phyloP scores from a whole-genome alignment of 495 filamentous ascomycete species.

The Aspergillus leporis region DNA sequence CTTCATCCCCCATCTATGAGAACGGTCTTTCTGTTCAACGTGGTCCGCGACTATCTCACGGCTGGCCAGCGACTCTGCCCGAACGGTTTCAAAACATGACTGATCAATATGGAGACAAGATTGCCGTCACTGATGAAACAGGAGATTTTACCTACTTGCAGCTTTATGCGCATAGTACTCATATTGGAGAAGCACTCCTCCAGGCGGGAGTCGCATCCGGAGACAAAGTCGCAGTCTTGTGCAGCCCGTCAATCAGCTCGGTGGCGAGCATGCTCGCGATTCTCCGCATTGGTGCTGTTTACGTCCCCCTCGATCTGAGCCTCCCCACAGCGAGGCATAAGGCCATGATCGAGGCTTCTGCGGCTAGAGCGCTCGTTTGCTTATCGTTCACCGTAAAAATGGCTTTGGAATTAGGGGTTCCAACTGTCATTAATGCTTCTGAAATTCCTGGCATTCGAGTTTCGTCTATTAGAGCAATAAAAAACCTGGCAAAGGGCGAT shows the following conservation, averaged over 20 bases:
- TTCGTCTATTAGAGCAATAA: not conserved
- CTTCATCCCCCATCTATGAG: not conserved
- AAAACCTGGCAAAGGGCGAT: not conserved
- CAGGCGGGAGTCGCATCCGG: constrained; percentile 3
- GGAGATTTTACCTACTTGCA: constrained; percentile 20
- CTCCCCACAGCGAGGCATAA: constrained; percentile 30
- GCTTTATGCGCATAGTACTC: constrained; percentile 9
- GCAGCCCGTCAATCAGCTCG: constrained; percentile 38
- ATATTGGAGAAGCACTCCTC: constrained; percentile 15
- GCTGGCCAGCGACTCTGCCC: constrained; percentile 37
- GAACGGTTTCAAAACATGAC: constrained; percentile 31
- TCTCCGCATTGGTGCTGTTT: constrained; percentile 45
- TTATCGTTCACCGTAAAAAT: not conserved
- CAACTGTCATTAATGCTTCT: constrained; percentile 10
- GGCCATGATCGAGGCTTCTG: constrained; percentile 22
- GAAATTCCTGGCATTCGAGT: not conserved
- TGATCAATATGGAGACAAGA: not conserved
- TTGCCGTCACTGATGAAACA: constrained; percentile 21
- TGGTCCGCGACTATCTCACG: not conserved
- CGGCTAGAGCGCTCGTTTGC: constrained; percentile 8
- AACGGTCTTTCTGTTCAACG: not conserved
- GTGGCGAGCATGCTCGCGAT: constrained; percentile 53
- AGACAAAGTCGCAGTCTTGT: constrained; percentile 19
- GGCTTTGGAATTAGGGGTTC: constrained; percentile 16
- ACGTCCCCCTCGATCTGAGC: constrained; percentile 53